Percentiles rank a stretch among this genome's conserved stretches.
Evolutionary conservation across 129 eudicot species (phyloP).

Genomic region (Centaurea solstitialis): DNA sequence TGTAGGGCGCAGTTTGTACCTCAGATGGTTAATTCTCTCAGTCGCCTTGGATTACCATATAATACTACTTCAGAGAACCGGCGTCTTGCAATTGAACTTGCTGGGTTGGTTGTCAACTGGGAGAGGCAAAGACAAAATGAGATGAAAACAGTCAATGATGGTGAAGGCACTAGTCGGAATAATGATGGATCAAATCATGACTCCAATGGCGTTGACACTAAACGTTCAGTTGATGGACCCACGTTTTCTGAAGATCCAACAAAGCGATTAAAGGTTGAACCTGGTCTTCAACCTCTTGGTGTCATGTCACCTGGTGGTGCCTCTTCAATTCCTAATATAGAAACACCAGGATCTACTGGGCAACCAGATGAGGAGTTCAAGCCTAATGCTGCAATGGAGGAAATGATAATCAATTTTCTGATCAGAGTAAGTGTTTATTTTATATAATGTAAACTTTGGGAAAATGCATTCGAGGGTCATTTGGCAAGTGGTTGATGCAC

Average conservation of each 20-base stretch:
- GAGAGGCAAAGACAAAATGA: conserved; percentile 97
- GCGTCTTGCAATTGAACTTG: conserved; percentile 98
- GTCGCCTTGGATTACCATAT: conserved; percentile 95
- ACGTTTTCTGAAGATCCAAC: conserved; percentile 74
- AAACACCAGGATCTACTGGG: conserved; percentile 85
- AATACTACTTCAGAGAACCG: conserved; percentile 93
- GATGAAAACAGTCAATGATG: conserved; percentile 54
- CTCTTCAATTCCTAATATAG: conserved; percentile 83
- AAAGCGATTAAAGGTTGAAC: conserved; percentile 87
- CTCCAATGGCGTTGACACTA: conserved; percentile 52
- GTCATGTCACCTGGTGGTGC: conserved; percentile 98
- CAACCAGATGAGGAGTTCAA: conserved; percentile 97
- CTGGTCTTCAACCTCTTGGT: conserved; percentile 83
- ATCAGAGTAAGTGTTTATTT: conserved; percentile 61
- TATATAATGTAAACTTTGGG: conserved; percentile 2
- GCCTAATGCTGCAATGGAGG: conserved; percentile 99
- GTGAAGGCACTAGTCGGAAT: conserved; percentile 56
- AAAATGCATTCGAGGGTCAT: neutral
- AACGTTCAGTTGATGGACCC: conserved; percentile 64
- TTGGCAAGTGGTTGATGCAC: neutral
- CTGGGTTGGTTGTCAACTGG: conserved; percentile 98
- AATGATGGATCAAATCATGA: conserved; percentile 53
- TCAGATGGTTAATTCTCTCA: conserved; percentile 96
- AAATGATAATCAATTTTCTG: conserved; percentile 96
- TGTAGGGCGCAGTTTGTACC: conserved; percentile 99